A percentile compares a stretch with the other conserved stretches of the same genome.
phyloP scores from a whole-genome alignment of 2,329 filamentous ascomycete genomes.

The Aspergillus vadensis region DNA sequence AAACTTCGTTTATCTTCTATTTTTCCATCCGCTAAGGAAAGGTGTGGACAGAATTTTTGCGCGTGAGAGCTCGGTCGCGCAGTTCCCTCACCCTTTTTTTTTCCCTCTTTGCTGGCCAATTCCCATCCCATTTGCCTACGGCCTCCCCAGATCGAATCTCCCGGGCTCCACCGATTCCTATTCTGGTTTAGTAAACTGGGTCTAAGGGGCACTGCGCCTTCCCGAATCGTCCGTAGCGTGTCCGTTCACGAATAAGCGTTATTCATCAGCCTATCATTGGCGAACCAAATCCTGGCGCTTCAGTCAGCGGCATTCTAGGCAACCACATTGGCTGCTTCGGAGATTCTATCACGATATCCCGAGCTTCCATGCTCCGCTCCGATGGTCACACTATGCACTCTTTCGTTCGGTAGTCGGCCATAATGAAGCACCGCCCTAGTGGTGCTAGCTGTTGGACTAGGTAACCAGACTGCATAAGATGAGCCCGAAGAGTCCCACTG shows the following conservation, averaged over 20 bases:
- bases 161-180: slow-evolving; percentile 30
- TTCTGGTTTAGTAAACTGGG: slow-evolving; percentile 28
- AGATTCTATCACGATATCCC: slow-evolving; percentile 8
- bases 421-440: slow-evolving; percentile 1
- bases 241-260: slow-evolving; percentile 30
- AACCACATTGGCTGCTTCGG: slow-evolving; percentile 20
- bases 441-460: not conserved
- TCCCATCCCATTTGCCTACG: slow-evolving; percentile 11
- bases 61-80: not conserved
- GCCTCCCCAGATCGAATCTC: slow-evolving; percentile 33
- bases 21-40: not conserved
- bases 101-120: slow-evolving; percentile 9
- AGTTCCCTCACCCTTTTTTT: slow-evolving; percentile 9
- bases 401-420: not conserved
- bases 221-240: slow-evolving; percentile 23
- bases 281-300: not conserved
- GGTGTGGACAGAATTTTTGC: not conserved
- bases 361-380: slow-evolving; percentile 8
- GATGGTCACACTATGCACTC: not conserved
- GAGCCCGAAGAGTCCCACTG: not conserved
- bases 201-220: slow-evolving; percentile 24
- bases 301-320: slow-evolving; percentile 22
- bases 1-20: not conserved
- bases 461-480: not conserved
- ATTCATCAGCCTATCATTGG: slow-evolving; percentile 29